Evolutionary conservation across 2,329 filamentous ascomycete genomes (phyloP), one percentile per base, ranked within the genome.

Genomic region (Domatiomyces catenatus): DNA sequence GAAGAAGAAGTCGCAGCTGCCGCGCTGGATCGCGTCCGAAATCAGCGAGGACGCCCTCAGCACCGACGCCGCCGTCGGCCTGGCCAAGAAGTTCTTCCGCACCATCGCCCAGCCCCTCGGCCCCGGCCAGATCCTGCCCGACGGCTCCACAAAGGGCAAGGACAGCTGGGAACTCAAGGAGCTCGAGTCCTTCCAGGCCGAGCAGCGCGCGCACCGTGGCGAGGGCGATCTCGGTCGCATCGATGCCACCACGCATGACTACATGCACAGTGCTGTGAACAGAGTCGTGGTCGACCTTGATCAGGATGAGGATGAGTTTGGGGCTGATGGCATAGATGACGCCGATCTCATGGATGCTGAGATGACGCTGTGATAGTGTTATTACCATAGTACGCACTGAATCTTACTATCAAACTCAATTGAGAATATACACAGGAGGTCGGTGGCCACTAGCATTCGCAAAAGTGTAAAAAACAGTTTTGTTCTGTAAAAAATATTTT

Each of bases 11-110:
- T 75, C 68, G 2, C 93, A 98, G 68, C 73, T 98, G 24, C 92
- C 92, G 8, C 94, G 94, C 64, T 98, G 92, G 92, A 98, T 98
- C 62, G 85, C 83, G 56, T 84, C 93, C 63, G 88, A 84, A 2
- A 75, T 98, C 53, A 73, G 85, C 28, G 88, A 94, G 47, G 82
- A 83, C 19, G 95, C 94, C 60, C 73, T 98, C 54, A 94, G 86
- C 62, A 94, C 92, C 0, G 92, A 98, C 63, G 94, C 96, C 81
- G 87, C 90, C 0, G 84, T 94, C 17, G 86, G 86, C 50, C 82
- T 79, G 46, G 90, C 92, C 8, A 88, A 93, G 69, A 84, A 84
- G 48, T 98, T 98, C 67, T 67, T 98, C 62, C 78, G 84, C 54
- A 82, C 81, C 22, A 98, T 98, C 86, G 89, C 86, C 3, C 87